Base-by-base conservation (phyloP, 2,329 filamentous ascomycete genomes). In the Penicillium sp. region DNA sequence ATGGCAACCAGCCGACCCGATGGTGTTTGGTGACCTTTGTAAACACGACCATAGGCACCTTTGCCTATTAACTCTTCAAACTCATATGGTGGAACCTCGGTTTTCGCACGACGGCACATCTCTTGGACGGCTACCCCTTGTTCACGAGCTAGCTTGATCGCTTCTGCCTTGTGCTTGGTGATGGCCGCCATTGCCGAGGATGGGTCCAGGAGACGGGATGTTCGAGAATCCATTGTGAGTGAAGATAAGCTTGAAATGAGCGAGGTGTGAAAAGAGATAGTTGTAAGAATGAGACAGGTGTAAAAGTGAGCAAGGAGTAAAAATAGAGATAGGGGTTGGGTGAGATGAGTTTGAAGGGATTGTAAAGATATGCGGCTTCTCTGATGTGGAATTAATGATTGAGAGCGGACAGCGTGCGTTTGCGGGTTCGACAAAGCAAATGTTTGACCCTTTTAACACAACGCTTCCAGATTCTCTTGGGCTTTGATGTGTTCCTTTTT, bases 51-150 rank as follows among this genome's bases (percentile, higher is more conserved):
- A 67, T 81, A 82, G 5, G 78, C 75, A 19, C 80, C 80, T 64
- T 82, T 81, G 6, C 80, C 80, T 50, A 81, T 81, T 57, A 81
- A 67, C 59, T 82, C 80, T 60, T 81, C 77, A 53, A 82, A 81
- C 46, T 76, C 71, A 57, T 81, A 82, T 7, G 77, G 73, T 7
- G 80, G 80, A 5, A 72, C 62, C 3, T 78, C 73, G 12, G 75
- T 72, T 61, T 78, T 77, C 29, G 77, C 74, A 63, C 78, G 69
- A 48, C 76, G 75, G 59, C 78, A 78, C 73, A 79, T 80, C 57
- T 80, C 78, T 37, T 71, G 67, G 9, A 81, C 77, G 3, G 77
- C 77, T 45, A 67, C 67, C 33, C 73, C 75, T 68, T 81, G 79
- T 54, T 79, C 75, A 54, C 76, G 71, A 2, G 79, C 79, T 25